A percentile compares a stretch with the other conserved stretches of the same genome.
phyloP scores from a whole-genome alignment of 495 filamentous ascomycete genomes.

The Neurospora intermedia region DNA sequence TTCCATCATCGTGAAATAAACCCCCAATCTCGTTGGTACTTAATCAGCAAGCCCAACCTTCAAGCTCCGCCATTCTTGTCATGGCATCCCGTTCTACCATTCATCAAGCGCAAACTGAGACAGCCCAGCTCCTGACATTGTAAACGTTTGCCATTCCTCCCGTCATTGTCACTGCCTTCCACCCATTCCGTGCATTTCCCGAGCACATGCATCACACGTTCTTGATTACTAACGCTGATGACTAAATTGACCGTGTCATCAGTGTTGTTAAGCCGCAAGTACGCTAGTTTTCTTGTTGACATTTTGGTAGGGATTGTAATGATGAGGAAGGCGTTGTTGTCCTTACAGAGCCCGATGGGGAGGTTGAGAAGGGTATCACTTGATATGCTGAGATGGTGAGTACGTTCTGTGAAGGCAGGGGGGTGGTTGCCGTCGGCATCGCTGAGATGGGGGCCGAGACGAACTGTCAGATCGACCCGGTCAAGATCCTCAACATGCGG shows the following conservation, averaged over 20 bases:
- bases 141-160: background rate
- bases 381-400: background rate
- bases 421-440: too few relatives aligned
- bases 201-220: background rate
- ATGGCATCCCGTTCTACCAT: background rate
- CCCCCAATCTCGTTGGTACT: background rate
- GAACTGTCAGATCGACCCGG: background rate
- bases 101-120: background rate
- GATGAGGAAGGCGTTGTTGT: background rate
- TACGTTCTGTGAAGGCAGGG: background rate
- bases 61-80: background rate
- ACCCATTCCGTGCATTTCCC: background rate
- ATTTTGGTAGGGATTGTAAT: background rate
- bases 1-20: background rate
- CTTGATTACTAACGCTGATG: background rate
- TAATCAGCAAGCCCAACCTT: background rate
- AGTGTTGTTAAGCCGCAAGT: background rate
- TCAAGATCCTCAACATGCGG: background rate
- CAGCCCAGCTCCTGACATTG: background rate
- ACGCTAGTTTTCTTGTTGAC: background rate
- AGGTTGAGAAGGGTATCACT: background rate
- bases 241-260: background rate
- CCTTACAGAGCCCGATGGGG: background rate
- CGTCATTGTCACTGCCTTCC: background rate
- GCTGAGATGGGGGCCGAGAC: background rate